These are phyloP conservation scores for Claviceps lovelessii DNA, from an alignment of 2,329 filamentous ascomycete genomes.

Conservation along the genomic window DNA sequence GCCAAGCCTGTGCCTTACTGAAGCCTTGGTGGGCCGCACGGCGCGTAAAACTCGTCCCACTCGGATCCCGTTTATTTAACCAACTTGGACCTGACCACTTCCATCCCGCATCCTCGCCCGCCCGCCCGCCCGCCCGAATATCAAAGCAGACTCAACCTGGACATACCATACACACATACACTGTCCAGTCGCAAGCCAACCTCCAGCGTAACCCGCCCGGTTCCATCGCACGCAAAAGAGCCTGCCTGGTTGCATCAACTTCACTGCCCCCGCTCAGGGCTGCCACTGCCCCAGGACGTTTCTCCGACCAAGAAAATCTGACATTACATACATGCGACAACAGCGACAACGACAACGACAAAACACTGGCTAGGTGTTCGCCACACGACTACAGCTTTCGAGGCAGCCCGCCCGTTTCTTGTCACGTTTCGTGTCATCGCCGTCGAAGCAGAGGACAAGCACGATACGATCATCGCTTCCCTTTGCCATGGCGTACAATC, in stretches of 20 bases:
- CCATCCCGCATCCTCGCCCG: background rate
- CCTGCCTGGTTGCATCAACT: background rate
- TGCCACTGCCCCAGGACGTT: background rate
- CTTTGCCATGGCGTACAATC: conserved; percentile 76
- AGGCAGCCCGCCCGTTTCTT: background rate
- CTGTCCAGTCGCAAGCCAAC: background rate
- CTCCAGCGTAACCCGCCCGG: background rate
- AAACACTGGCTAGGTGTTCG: background rate
- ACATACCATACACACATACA: background rate
- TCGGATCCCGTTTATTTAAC: background rate
- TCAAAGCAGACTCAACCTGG: background rate
- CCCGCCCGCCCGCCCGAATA: background rate
- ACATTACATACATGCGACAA: background rate
- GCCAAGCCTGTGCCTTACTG: too few relatives aligned
- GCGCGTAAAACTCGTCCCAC: background rate
- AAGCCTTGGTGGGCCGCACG: too few relatives aligned
- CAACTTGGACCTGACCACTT: background rate
- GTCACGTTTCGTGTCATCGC: too few relatives aligned
- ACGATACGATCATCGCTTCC: background rate
- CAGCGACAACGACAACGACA: too few relatives aligned
- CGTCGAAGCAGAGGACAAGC: background rate
- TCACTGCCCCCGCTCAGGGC: background rate
- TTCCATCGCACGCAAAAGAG: background rate
- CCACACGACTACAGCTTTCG: background rate
- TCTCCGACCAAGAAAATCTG: background rate